Evolutionary conservation across 202 grass and related monocot genomes (phyloP), one percentile per base, ranked within the genome.

Genomic region (Cymbopogon flexuosus): DNA sequence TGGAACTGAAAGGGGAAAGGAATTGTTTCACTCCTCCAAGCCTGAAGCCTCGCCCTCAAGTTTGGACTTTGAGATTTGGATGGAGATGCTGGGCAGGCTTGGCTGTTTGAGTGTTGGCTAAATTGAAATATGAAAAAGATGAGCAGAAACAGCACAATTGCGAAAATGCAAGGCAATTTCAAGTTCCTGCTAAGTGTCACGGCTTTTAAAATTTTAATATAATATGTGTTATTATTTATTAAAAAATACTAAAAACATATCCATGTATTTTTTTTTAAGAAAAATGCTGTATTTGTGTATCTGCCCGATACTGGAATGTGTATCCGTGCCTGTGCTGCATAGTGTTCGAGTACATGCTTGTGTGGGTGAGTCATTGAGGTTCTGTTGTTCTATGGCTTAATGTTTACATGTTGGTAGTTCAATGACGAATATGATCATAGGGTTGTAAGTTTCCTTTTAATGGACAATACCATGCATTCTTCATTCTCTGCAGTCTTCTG

Each of bases 401-500:
- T 56, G 13, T 70, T 84, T 76, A 39, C 23, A 58, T 27, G 14
- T 10, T 58, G 8, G 5, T 60, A 60, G 8, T 64, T 57, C 13
- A 72, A 83, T 79, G 13, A 56, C 35, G 6, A 62, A 31, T 39
- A 46, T 51, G 59, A 9, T 58, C 13, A 19, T 46, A 29, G 70
- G 31, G 36, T 24, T 89, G 8, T 73, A 27, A 67, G 68, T 15
- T 86, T 67, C 13, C 45, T 76, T 69, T 56, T 61, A 27, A 69
- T 46, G 21, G 63, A 46, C 6, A 78, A 70, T 81, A 36, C 75
- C 18, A 57, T 34, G 9, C 8, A 73, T 77, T 54, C 22, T 76
- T 65, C 19, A 67, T 86, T 84, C 68, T 86, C 51, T 85, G 70
- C 90, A 98, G 95, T 98, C 95, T 63, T 95, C 92, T 41, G 92